Base-by-base conservation (phyloP, 805 yeast genomes). In the Schwanniomyces pseudopolymorphus region DNA sequence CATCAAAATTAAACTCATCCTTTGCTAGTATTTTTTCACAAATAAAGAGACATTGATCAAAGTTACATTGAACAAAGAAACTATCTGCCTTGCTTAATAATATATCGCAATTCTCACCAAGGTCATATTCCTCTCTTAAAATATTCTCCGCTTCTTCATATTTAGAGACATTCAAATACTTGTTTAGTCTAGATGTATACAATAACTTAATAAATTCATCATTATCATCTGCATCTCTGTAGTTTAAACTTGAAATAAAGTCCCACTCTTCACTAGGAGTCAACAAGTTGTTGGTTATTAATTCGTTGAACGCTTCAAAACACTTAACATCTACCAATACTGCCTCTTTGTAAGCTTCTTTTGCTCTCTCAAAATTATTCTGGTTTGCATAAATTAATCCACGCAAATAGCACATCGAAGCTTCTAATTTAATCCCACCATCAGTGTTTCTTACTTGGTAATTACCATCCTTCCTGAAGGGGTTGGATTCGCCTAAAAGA, bases 251-350 rank as follows among this genome's bases (percentile, higher is more conserved):
- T 9, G 77, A 69, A 8, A 90, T 62, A 31, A 94, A 77, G 31
- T 85, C 89, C 94, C 96, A 87, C 66, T 90, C 95, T 58, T 92
- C 97, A 14, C 72, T 65, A 0, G 97, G 96, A 0, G 94, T 79
- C 66, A 92, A 69, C 56, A 89, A 75, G 58, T 84, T 85, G 54
- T 86, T 85, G 37, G 78, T 69, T 1, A 87, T 77, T 42, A 92
- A 75, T 59, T 87, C 90, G 56, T 87, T 81, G 61, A 89, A 89
- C 0, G 98, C 97, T 55, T 92, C 99, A 63, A 74, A 92, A 65
- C 97, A 94, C 63, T 90, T 89, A 6, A 87, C 90, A 64, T 92
- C 98, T 1, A 88, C 89, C 53, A 80, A 55, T 0, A 91, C 83
- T 0, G 98, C 97, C 58, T 89, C 96, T 58, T 83, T 82, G 57